Base-by-base conservation (phyloP, 345 rosid genomes). In the Hibiscus trionum region DNA sequence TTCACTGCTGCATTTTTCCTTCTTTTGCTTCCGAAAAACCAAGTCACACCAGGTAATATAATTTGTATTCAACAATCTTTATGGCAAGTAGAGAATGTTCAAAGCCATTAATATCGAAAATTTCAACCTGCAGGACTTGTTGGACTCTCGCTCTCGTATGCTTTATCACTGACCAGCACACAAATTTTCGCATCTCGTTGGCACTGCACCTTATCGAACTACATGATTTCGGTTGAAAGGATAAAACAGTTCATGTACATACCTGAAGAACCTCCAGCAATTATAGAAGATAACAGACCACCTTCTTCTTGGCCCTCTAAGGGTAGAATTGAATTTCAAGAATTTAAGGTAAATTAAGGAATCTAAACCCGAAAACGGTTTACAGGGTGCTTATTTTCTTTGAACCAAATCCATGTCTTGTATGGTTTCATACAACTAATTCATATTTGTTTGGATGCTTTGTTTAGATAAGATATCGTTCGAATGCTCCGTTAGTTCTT, bases 81-180 rank as follows among this genome's bases (percentile, higher is more conserved):
- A 16, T 29, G 42, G 16, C 24, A 53, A 11, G 26, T 58, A n/a
- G 2, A 31, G 1, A 14, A 49, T 74, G 17, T 49, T 26, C 17
- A 16, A 63, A 33, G 29, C 8, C 59, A 4, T 59, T 74, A 8
- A 74, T 58, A 3, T 44, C 7, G 10, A 14, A 52, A 60, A 24
- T 11, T 24, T 24, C 46, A 3, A 0, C 76, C 53, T 73, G 75
- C 84, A 89, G 94, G 84, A 21, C 83, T 89, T 19, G 90, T 89
- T 19, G 97, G 96, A 4, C 80, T 91, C 1, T 91, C 96, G 1
- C 88, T 91, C 24, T 91, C 97, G 1, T 89, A 91, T 46, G 96
- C 96, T 11, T 76, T 91, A 46, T n/a, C 93, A 0, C 61, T 91
- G 77, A 83, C 87, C 1, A 79, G 73, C 10, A 80, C 86, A 12